Base-by-base conservation (phyloP, 169 alveolate species). In the Eimeria necatrix region DNA sequence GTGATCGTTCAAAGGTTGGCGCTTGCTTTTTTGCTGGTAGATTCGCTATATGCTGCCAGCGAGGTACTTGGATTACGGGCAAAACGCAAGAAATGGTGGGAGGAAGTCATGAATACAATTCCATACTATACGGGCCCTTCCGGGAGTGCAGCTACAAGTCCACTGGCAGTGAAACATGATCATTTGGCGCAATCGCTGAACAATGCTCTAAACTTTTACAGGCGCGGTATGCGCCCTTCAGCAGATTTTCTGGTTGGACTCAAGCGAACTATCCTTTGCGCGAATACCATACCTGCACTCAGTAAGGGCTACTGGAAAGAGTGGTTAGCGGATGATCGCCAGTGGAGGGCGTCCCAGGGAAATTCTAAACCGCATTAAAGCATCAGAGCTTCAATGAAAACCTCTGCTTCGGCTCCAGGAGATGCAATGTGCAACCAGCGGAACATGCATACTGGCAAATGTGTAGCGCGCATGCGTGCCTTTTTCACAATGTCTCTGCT, bases 21-120 rank as follows among this genome's bases (percentile, higher is more conserved):
- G 9, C 26, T 68, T 68, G 41, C 48, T 68, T 48, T 68, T 0
- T 22, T 68, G 12, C 48, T 68, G 7, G n/a, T 68, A 68, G 78
- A 68, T 68, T 68, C 78, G 5, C 48, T 68, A 48, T 68, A 68
- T 22, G 78, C 78, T n/a, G 78, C 78, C 46, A 68, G 78, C n/a
- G 48, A 68, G 46, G 78, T 68, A 6, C 26, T 32, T 32, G 78
- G 78, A n/a, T 48, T 48, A 10, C 41, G 14, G 78, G 32, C 78
- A 14, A 14, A 3, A 8, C 78, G 78, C 3, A n/a, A 2, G 18
- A 48, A 68, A 9, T 68, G 78, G 78, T 68, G 78, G 78, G 46
- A 14, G 1, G 2, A 48, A 5, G 46, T 68, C 14, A 6, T 68
- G n/a, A 5, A n/a, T 68, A 48, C 46, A n/a, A 5, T 68, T 68